Percentiles rank a stretch among this genome's conserved stretches.
Conservation (phyloP, 441 rosid species). For the Populus hybrid region DNA sequence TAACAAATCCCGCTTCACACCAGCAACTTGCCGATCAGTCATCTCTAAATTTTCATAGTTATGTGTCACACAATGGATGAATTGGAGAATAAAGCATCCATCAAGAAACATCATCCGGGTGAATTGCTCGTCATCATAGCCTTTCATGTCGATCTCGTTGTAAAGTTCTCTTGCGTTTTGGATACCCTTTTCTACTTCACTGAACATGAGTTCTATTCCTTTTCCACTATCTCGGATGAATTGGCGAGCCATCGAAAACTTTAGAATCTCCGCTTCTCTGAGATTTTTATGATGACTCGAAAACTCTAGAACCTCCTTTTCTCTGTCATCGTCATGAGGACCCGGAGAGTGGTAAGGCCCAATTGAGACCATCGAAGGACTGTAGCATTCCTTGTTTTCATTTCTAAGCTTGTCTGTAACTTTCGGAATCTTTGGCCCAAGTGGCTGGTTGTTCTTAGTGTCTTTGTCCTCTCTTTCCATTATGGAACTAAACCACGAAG, state of each 20-base stretch:
- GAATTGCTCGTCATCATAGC: not conserved
- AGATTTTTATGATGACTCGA: not conserved
- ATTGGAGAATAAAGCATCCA: constrained; percentile 18
- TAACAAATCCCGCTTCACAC: constrained; percentile 11
- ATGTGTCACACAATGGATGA: not conserved
- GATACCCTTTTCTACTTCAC: not conserved
- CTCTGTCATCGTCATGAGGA: too few relatives aligned
- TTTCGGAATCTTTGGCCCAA: not conserved
- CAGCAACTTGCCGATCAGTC: not conserved
- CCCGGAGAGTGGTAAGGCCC: constrained; percentile 14
- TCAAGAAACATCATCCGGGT: constrained; percentile 19
- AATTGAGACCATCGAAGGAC: constrained; percentile 11
- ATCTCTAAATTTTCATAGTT: not conserved
- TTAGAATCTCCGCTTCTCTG: not conserved
- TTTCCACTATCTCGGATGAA: not conserved
- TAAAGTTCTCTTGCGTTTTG: not conserved
- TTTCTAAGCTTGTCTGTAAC: not conserved
- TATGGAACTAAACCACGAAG: not conserved
- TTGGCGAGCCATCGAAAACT: not conserved
- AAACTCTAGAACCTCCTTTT: too few relatives aligned
- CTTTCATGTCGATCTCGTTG: not conserved
- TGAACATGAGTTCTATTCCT: not conserved
- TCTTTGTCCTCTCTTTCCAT: not conserved
- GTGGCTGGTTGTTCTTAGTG: not conserved
- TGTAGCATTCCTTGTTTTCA: not conserved